These are phyloP conservation scores for Tetrahymena elliotti DNA, from an alignment of 73 alveolate species.

Conservation along the genomic window DNA sequence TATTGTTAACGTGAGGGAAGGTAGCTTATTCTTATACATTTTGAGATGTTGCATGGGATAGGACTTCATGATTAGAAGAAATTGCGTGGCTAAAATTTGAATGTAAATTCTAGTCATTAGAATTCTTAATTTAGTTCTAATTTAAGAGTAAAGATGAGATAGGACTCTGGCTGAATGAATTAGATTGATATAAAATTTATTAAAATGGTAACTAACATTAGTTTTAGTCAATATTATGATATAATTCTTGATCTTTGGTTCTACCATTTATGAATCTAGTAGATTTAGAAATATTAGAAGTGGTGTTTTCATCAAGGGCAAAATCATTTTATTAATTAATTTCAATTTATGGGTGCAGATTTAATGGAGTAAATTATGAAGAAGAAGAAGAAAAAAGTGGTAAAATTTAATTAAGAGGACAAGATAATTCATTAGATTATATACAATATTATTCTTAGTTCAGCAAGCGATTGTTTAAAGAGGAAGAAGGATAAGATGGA, in stretches of 20 bases:
- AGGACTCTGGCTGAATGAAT: background rate
- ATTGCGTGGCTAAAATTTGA: background rate
- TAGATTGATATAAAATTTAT: background rate
- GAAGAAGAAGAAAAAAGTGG: background rate
- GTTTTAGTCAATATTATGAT: background rate
- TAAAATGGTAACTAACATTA: background rate
- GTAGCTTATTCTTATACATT: background rate
- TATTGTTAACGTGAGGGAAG: background rate
- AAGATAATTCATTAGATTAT: background rate
- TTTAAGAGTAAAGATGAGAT: background rate
- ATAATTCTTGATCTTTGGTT: background rate
- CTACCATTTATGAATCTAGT: background rate
- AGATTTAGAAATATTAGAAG: background rate
- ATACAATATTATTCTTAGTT: background rate
- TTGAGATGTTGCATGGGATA: background rate
- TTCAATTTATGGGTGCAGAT: background rate
- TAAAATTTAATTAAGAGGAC: background rate
- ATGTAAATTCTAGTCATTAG: background rate
- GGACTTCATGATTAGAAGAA: background rate
- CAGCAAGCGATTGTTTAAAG: background rate
- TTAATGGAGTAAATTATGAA: background rate
- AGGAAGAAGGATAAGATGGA: background rate
- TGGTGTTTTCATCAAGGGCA: background rate
- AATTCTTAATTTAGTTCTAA: background rate
- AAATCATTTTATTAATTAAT: background rate